Evolutionary conservation across 176 grass and related monocot genomes (phyloP).

Genomic region (Juncus effusus): DNA sequence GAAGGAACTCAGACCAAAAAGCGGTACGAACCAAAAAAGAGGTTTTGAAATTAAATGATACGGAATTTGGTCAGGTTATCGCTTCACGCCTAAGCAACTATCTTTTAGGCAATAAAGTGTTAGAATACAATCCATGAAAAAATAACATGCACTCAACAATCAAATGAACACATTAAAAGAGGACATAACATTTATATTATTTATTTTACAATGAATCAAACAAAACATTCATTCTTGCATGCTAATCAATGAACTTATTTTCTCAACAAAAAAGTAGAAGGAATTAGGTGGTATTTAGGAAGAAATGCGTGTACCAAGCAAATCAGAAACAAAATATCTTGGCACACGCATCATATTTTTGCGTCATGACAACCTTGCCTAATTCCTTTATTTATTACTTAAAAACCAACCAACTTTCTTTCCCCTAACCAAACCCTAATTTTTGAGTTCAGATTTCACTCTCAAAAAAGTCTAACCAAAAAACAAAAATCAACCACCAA

Average conservation of each 20-base stretch:
- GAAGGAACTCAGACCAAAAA: not conserved
- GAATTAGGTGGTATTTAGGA: not conserved
- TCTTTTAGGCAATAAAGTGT: not conserved
- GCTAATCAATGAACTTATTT: not conserved
- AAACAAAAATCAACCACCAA: not conserved
- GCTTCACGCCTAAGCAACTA: slow-evolving; percentile 2
- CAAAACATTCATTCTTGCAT: not conserved
- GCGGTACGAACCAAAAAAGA: not conserved
- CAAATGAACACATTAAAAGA: not conserved
- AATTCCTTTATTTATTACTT: slow-evolving; percentile 2
- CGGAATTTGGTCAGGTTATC: not conserved
- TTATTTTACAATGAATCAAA: not conserved
- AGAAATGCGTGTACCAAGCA: not conserved
- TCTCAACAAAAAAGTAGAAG: not conserved
- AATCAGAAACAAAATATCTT: too few species aligned
- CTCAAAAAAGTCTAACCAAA: not conserved
- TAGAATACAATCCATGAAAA: not conserved
- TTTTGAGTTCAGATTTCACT: too few species aligned
- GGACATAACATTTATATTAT: not conserved
- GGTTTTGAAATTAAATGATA: not conserved
- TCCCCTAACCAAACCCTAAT: not conserved
- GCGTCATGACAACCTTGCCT: not conserved
- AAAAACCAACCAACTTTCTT: not conserved
- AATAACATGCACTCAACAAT: not conserved
- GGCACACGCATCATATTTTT: too few species aligned